These are phyloP conservation scores for Citrus inodora DNA, from an alignment of 345 rosid species.

Conservation along the genomic window DNA sequence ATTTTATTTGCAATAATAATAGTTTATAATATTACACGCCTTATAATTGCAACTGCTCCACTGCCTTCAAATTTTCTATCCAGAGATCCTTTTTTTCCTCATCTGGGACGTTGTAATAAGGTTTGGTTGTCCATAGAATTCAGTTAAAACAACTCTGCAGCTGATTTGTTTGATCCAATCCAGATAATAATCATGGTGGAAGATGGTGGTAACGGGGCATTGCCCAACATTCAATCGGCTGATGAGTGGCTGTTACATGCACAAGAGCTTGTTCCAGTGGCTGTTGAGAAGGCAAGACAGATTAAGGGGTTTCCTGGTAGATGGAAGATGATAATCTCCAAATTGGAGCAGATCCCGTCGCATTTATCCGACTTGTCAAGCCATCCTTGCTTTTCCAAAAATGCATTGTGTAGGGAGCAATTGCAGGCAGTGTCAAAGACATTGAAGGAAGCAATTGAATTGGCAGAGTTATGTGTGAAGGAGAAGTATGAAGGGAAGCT, in stretches of 20 bases:
- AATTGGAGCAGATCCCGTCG: conserved; percentile 79
- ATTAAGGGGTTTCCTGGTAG: conserved; percentile 72
- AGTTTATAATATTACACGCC: conserved; percentile 19
- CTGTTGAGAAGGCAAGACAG: conserved; percentile 50
- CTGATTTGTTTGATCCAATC: conserved; percentile 27
- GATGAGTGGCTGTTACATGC: conserved; percentile 74
- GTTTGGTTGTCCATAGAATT: conserved; percentile 24
- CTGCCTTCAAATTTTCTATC: conserved; percentile 40
- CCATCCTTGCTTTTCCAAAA: conserved; percentile 92
- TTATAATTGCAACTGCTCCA: conserved; percentile 76
- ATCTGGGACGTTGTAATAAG: conserved; percentile 28
- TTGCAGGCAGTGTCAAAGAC: conserved; percentile 66
- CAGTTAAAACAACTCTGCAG: conserved; percentile 24
- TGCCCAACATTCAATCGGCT: conserved; percentile 33
- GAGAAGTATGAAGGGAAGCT: conserved; percentile 88
- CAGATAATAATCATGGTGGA: conserved; percentile 45
- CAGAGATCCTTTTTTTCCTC: conserved; percentile 16
- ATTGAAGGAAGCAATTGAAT: conserved; percentile 48
- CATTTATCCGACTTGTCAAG: conserved; percentile 77
- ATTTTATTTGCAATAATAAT: conserved; percentile 22
- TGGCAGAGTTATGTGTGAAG: conserved; percentile 49
- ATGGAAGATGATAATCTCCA: conserved; percentile 83
- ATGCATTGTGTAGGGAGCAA: conserved; percentile 85
- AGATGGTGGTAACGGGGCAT: conserved; percentile 30
- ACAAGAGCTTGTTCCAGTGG: conserved; percentile 70